Evolutionary conservation across 768 basidiomycete species (phyloP), one percentile per base, ranked within the genome.

Genomic region (Tricholoma terreum): DNA sequence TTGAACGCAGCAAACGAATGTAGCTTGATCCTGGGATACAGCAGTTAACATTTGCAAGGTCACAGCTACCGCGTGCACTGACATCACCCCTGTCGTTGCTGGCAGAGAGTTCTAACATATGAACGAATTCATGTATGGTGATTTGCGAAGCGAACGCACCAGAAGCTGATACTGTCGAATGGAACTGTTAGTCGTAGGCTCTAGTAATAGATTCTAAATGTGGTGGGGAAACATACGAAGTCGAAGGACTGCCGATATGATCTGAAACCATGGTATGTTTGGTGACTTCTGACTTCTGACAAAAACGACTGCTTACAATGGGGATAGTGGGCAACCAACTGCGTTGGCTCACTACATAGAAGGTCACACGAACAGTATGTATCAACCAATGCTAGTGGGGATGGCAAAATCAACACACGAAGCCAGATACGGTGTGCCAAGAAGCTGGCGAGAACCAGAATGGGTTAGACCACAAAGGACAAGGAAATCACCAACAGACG

Each of bases 381-480:
- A 34, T 30, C 10, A 27, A 21, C 8, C 24, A 31, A 10, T 22
- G n/a, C 30, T n/a, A n/a, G 35, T 5, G 11, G 33, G 2, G 30
- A 34, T 24, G 27, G 24, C 22, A 12, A 27, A 11, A 9, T 27
- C 12, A 36, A 67, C 76, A 50, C 58, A 78, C 77, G 61, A 61
- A 67, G 67, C 56, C 70, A 74, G 22, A 79, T 75, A 7, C 78
- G 63, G 43, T 72, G 69, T 14, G 73, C 72, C 38, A 75, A 73
- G 67, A 75, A 75, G 31, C 72, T 77, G n/a, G n/a, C n/a, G n/a
- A 40, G 38, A n/a, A n/a, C 21, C 22, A 4, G 15, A n/a, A n/a
- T 9, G 9, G 14, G 27, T 30, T 27, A 48, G 24, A 30, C n/a
- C 15, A 15, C 7, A 24, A 15, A 19, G 14, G 22, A 15, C 45